Evolutionary conservation across 2,329 filamentous ascomycete genomes (phyloP).

Genomic region (Cytospora leucostoma): DNA sequence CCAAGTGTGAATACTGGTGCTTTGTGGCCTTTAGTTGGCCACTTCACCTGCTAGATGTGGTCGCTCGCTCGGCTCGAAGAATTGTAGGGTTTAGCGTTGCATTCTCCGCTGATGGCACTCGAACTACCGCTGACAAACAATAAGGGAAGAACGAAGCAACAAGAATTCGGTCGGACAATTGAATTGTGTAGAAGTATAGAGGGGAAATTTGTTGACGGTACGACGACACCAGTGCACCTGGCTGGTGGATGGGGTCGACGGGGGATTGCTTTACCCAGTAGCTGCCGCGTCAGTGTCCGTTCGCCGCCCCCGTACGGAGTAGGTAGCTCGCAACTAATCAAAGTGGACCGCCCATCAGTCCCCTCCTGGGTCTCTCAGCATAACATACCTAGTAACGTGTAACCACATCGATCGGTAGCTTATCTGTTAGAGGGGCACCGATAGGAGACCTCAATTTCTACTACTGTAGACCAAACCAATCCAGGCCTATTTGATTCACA

Average conservation of each 20-base stretch:
- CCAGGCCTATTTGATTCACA: slow-evolving; percentile 7
- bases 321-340: not conserved
- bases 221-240: not conserved
- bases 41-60: slow-evolving; percentile 13
- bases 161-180: not conserved
- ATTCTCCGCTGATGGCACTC: slow-evolving; percentile 4
- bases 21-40: slow-evolving; percentile 16
- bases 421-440: slow-evolving; percentile 11
- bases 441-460: slow-evolving; percentile 4
- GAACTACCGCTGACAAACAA: not conserved
- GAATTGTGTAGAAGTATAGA: slow-evolving; percentile 1
- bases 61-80: slow-evolving; percentile 14
- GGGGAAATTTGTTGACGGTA: not conserved
- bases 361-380: not conserved
- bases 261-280: slow-evolving; percentile 11
- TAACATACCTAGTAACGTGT: not conserved
- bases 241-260: not conserved
- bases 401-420: not conserved
- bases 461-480: not conserved
- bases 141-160: not conserved
- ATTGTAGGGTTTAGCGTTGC: slow-evolving; percentile 11
- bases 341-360: not conserved
- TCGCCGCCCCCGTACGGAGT: slow-evolving; percentile 1
- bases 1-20: slow-evolving; percentile 16
- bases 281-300: slow-evolving; percentile 20